Evolutionary conservation across 306 rosid genomes (phyloP), one percentile per base, ranked within the genome.

Genomic region (Castanospermum australe): DNA sequence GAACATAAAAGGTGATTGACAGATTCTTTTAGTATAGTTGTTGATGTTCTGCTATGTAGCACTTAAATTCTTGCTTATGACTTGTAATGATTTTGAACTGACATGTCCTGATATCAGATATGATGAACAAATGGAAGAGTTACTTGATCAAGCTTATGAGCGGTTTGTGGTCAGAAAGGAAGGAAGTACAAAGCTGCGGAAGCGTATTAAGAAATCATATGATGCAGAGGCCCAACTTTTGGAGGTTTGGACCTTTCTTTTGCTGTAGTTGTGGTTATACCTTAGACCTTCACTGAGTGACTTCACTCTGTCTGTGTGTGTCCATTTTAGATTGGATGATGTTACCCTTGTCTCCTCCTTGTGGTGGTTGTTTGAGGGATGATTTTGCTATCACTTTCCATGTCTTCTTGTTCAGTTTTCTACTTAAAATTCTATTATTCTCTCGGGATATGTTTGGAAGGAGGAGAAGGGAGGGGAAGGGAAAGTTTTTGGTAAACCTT

Each of bases 131-230:
- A 89, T 95, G 94, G 99, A 95, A 41, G 86, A 85, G 1, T 79
- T 88, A 63, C 79, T 91, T 41, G 98, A 95, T 15, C 86, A 86
- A 83, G 98, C 94, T 18, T 93, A 93, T 84, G 99, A 95, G 73
- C 86, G 78, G 54, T 90, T 83, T 81, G 86, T 88, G 80, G 66
- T 92, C 4, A 93, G 59, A 84, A 95, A 87, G 85, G 99, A 85
- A 82, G 99, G 98, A 75, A 80, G 82, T 78, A 8, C 98, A 74
- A 91, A 85, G 90, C 99, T 87, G 89, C 86, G 96, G 57, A 95
- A 93, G 84, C 96, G 98, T 36, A 48, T 80, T 22, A 95, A 87
- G 82, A 84, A 85, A 63, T 76, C 88, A 8, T 79, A 76, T 81
- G 86, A 90, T 24, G 88, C 82, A 28, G 88, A 88, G 28, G 63